Base-by-base conservation (phyloP, 2,329 filamentous ascomycete species). In the Metarhizium humberi region DNA sequence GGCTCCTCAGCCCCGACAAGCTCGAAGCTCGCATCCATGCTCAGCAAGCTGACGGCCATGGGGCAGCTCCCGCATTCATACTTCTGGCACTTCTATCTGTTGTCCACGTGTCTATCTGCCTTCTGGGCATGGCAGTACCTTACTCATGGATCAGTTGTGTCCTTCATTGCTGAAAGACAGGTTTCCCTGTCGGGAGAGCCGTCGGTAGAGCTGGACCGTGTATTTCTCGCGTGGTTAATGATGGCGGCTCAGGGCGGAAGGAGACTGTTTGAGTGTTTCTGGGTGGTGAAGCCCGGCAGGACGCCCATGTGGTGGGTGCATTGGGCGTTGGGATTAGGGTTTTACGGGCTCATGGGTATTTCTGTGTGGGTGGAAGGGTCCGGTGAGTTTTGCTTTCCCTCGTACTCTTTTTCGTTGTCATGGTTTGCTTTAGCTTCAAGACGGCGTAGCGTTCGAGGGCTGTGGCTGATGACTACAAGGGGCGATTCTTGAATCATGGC, bases 231-330 rank as follows among this genome's bases (percentile, higher is more conserved):
- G 13, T 94, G 88, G 85, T 57, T 75, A 2, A 75, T 96, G 66
- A 86, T 96, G 81, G 70, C 84, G 25, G 69, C 88, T 7, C 94
- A 97, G 70, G 88, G 86, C 45, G 68, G 70, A 8, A 82, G 92
- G 58, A 83, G 94, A 52, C 72, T 96, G 43, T 87, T 85, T 61
- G 94, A 97, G 73, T 88, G 84, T 62, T 64, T 85, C 46, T 71
- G 72, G 46, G 78, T 94, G 55, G 74, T 79, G 52, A 87, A 81
- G 65, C 78, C 84, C 4, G 69, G 71, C 3, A 78, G 78, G 25
- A 89, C 90, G 18, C 81, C 76, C 55, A 99, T 99, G 92, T 91
- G 86, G 83, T 71, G 92, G 59, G 81, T 85, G 16, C 88, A 96
- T 67, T 97, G 90, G 86, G 60, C 86, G 16, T 69, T 96, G 45